A percentile compares a stretch with the other conserved stretches of the same genome.
Conservation (phyloP, 2,329 filamentous ascomycete species). For the Pezicula carpinea region DNA sequence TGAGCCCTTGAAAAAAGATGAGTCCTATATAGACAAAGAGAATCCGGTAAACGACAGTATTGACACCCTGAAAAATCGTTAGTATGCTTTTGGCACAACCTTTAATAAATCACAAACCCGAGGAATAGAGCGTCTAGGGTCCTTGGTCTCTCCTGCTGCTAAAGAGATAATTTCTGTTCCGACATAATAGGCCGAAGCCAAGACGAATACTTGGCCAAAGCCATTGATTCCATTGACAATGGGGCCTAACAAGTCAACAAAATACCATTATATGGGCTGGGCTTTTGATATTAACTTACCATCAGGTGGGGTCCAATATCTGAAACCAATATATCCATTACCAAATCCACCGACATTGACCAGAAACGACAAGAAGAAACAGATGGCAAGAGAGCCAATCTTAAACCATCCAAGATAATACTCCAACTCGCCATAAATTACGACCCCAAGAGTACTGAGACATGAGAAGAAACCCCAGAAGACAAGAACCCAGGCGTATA, state of each 20-base stretch:
- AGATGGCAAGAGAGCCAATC: slow-evolving; percentile 4
- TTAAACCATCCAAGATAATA: slow-evolving; percentile 12
- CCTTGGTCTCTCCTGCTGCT: slow-evolving; percentile 26
- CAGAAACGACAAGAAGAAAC: slow-evolving; percentile 11
- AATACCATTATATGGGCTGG: not conserved
- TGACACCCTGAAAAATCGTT: slow-evolving; percentile 12
- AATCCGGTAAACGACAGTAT: slow-evolving; percentile 22
- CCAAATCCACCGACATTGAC: slow-evolving; percentile 10
- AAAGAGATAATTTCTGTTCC: slow-evolving; percentile 21
- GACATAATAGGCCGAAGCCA: slow-evolving; percentile 19
- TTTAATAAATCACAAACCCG: slow-evolving; percentile 1
- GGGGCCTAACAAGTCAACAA: slow-evolving; percentile 8
- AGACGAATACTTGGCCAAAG: slow-evolving; percentile 19
- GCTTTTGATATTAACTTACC: slow-evolving; percentile 8
- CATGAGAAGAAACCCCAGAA: slow-evolving; percentile 10
- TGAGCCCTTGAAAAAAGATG: slow-evolving; percentile 48
- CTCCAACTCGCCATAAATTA: slow-evolving; percentile 10
- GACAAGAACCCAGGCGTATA: slow-evolving; percentile 9
- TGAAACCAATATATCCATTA: slow-evolving; percentile 9
- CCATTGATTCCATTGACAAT: slow-evolving; percentile 18
- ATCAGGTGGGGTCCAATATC: slow-evolving; percentile 9
- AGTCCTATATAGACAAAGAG: slow-evolving; percentile 40
- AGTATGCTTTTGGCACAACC: too few relatives aligned
- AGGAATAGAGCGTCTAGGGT: slow-evolving; percentile 40
- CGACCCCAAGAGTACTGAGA: slow-evolving; percentile 6